Evolutionary conservation across 2,329 filamentous ascomycete species (phyloP).

Genomic region (Diaporthe citrichinensis): DNA sequence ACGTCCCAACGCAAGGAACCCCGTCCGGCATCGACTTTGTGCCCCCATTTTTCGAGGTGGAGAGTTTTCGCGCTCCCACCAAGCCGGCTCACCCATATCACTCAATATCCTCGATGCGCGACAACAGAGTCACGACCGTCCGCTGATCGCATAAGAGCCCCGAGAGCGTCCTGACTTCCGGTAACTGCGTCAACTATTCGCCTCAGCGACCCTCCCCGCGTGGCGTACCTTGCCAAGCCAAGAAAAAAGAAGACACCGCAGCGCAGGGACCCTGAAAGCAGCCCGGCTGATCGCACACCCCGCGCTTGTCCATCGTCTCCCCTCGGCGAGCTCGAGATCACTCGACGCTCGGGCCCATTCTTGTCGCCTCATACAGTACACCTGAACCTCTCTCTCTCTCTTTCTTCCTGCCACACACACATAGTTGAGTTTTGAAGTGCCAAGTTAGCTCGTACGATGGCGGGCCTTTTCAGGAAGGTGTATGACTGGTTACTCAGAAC

Average conservation of each 20-base stretch:
- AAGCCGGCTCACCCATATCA: conserved; percentile 48
- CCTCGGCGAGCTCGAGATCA: conserved; percentile 43
- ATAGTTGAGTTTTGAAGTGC: conserved; percentile 19
- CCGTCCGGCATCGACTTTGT: conserved; percentile 53
- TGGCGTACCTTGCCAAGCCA: conserved; percentile 36
- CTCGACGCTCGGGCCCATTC: conserved; percentile 37
- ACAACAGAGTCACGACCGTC: conserved; percentile 39
- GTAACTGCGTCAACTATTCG: conserved; percentile 39
- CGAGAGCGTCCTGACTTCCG: conserved; percentile 35
- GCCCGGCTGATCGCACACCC: conserved; percentile 51
- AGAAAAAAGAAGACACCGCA: conserved; percentile 49
- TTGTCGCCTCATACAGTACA: conserved; percentile 33
- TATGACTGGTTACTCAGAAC: conserved; percentile 99
- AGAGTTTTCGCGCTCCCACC: conserved; percentile 48
- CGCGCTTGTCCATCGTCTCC: conserved; percentile 48
- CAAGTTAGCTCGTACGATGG: conserved; percentile 72
- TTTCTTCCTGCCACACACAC: conserved; percentile 4
- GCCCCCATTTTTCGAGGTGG: conserved; percentile 51
- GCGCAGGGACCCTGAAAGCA: conserved; percentile 58
- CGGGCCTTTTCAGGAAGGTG: conserved; percentile 90
- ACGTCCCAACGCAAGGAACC: conserved; percentile 39
- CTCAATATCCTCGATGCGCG: conserved; percentile 42
- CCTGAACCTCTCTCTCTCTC: conserved; percentile 20
- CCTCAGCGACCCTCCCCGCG: conserved; percentile 29
- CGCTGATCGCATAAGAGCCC: conserved; percentile 40